Conservation (phyloP, 2,329 filamentous ascomycete genomes). For the Uncinocarpus reesii region DNA sequence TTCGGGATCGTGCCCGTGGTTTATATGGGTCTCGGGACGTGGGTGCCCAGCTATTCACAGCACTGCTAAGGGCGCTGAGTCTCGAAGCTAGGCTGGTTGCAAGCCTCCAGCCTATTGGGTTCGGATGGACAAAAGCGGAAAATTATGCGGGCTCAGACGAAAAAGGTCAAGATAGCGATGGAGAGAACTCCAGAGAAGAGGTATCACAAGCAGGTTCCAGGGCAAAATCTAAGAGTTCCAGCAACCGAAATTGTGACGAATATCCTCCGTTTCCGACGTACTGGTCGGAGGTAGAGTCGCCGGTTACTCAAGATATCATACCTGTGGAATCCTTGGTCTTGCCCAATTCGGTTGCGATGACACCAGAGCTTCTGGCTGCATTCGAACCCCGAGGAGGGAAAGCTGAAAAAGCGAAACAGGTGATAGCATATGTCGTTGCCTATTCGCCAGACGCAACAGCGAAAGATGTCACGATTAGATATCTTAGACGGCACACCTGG, state of each 20-base stretch:
- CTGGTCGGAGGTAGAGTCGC: slow-evolving; percentile 84
- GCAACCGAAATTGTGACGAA: slow-evolving; percentile 47
- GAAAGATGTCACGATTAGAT: slow-evolving; percentile 89
- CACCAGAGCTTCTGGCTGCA: slow-evolving; percentile 58
- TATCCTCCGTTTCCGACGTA: slow-evolving; percentile 80
- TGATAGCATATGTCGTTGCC: slow-evolving; percentile 80
- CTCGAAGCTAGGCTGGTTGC: slow-evolving; percentile 75
- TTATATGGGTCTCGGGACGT: slow-evolving; percentile 78
- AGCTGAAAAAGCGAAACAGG: slow-evolving; percentile 76
- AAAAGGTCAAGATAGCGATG: slow-evolving; percentile 14
- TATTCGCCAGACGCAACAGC: slow-evolving; percentile 76
- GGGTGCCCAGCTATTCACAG: slow-evolving; percentile 81
- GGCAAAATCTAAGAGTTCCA: slow-evolving; percentile 28
- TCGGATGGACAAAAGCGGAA: slow-evolving; percentile 81
- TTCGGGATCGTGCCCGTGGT: slow-evolving; percentile 56
- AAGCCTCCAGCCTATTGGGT: slow-evolving; percentile 76
- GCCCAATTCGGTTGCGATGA: slow-evolving; percentile 58
- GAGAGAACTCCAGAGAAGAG: slow-evolving; percentile 18
- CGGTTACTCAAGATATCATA: slow-evolving; percentile 66
- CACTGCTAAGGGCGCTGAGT: slow-evolving; percentile 66
- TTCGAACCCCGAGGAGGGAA: slow-evolving; percentile 76
- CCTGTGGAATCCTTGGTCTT: slow-evolving; percentile 65
- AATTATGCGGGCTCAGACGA: slow-evolving; percentile 49
- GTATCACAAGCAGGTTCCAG: slow-evolving; percentile 23
- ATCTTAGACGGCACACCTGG: slow-evolving; percentile 68